Conservation (phyloP, 495 filamentous ascomycete species). For the Aspergillus bertholletiae region DNA sequence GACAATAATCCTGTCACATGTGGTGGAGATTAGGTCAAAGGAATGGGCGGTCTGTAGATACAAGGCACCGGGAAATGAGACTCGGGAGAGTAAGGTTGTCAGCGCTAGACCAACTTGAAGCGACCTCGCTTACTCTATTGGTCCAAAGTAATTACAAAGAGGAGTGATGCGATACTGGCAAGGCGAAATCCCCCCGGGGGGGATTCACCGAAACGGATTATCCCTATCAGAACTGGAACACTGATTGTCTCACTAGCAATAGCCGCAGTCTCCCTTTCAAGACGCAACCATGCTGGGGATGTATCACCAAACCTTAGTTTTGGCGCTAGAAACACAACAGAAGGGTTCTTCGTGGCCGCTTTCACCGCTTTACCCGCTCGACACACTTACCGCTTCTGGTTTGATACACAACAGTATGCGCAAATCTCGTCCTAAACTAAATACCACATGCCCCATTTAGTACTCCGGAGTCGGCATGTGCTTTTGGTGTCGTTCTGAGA, state of each 20-base stretch:
- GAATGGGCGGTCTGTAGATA: background rate
- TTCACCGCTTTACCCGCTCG: conserved; percentile 9
- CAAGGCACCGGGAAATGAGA: background rate
- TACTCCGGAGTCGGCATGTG: no score
- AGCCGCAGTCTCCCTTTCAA: background rate
- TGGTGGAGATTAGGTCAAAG: background rate
- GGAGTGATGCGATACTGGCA: background rate
- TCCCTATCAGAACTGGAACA: background rate
- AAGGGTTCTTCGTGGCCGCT: conserved; percentile 19
- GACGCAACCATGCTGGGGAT: conserved; percentile 5
- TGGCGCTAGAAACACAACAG: conserved; percentile 35
- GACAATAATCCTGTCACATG: background rate
- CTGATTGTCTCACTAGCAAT: background rate
- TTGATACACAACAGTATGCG: background rate
- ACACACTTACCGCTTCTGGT: background rate
- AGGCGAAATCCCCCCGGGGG: background rate
- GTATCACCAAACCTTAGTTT: conserved; percentile 28
- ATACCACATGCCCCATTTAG: background rate
- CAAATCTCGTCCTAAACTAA: background rate
- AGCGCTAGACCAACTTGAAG: background rate
- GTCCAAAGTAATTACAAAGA: background rate
- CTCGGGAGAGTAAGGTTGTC: background rate
- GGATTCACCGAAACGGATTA: background rate
- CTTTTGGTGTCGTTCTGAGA: no score
- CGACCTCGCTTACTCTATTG: background rate